Evolutionary conservation across 140 eudicot species (phyloP).

Genomic region (Anethum foeniculum): DNA sequence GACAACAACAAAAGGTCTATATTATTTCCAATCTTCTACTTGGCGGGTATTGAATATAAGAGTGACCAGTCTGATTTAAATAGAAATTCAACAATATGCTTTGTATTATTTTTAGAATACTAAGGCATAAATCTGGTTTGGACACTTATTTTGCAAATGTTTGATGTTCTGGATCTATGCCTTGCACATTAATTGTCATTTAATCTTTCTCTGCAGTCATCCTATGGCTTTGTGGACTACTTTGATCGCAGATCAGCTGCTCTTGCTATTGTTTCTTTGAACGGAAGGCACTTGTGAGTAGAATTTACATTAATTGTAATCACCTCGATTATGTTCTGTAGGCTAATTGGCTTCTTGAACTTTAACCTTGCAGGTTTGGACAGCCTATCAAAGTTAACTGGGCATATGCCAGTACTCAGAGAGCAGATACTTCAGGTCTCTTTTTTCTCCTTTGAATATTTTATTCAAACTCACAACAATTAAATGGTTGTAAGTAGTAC

Average conservation of each 20-base stretch:
- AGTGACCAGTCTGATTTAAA: background rate
- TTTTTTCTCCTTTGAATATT: background rate
- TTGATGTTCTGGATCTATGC: background rate
- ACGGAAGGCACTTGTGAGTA: constrained; percentile 90
- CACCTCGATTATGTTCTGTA: background rate
- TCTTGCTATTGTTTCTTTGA: constrained; percentile 85
- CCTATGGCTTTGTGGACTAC: constrained; percentile 96
- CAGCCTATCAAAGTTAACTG: constrained; percentile 98
- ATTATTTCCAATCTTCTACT: background rate
- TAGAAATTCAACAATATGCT: background rate
- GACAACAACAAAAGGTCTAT: background rate
- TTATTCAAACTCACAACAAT: background rate
- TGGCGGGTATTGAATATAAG: background rate
- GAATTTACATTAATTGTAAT: background rate
- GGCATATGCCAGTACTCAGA: constrained; percentile 95
- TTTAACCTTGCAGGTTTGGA: constrained; percentile 55
- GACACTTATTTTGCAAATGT: background rate
- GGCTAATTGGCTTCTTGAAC: constrained; percentile 1
- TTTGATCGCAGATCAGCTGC: constrained; percentile 92
- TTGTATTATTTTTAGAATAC: background rate
- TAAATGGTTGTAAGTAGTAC: background rate
- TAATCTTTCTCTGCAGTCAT: constrained; percentile 52
- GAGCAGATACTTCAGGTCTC: constrained; percentile 92
- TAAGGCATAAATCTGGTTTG: background rate
- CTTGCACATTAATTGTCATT: background rate